Percentiles rank a stretch among this genome's conserved stretches.
These are phyloP conservation scores for Cordyceps militaris DNA, from an alignment of 2,329 filamentous ascomycete genomes.

Conservation along the genomic window DNA sequence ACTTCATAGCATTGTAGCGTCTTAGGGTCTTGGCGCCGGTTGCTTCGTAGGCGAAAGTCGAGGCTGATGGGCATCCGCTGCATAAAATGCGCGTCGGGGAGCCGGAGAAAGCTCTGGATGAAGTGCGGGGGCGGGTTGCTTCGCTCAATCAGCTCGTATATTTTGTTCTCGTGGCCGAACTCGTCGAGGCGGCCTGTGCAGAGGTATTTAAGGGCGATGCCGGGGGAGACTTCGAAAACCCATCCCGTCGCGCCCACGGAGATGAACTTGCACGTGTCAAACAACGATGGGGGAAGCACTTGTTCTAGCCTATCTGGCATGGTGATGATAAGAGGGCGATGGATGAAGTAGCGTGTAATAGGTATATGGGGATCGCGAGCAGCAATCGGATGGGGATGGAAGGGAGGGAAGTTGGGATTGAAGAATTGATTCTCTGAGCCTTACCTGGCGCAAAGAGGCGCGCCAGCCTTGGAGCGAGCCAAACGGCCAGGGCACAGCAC, in stretches of 20 bases:
- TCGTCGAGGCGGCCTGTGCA: not conserved
- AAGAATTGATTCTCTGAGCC: too few species aligned
- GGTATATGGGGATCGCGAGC: not conserved
- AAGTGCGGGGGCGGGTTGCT: slow-evolving; percentile 1
- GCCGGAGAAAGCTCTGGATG: slow-evolving; percentile 4
- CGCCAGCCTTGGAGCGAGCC: too few species aligned
- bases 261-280: not conserved
- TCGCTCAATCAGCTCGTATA: not conserved
- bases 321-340: not conserved
- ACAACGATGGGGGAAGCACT: not conserved
- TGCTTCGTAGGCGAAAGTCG: not conserved
- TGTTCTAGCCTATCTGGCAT: not conserved
- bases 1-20: not conserved
- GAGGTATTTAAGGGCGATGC: not conserved
- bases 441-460: too few species aligned
- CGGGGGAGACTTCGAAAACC: not conserved
- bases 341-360: not conserved
- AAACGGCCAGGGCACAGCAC: too few species aligned
- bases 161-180: slow-evolving; percentile 3
- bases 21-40: slow-evolving; percentile 1
- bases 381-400: not conserved
- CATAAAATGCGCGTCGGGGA: slow-evolving; percentile 4
- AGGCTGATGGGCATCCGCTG: not conserved
- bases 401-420: too few species aligned
- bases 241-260: not conserved